Base-by-base conservation (phyloP, 805 yeast genomes). In the Schwanniomyces yamadae region DNA sequence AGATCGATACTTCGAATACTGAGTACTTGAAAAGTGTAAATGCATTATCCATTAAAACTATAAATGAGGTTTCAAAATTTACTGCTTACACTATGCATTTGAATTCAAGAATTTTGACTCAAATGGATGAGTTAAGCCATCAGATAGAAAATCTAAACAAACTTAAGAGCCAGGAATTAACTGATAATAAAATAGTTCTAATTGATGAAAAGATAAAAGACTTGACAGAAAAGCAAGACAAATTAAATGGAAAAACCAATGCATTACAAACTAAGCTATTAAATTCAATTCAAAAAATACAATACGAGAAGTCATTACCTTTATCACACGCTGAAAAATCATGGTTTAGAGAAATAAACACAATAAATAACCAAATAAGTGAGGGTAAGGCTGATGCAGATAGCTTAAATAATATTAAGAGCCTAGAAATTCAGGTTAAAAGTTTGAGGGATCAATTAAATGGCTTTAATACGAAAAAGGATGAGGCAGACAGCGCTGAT, bases 331-430 rank as follows among this genome's bases (percentile, higher is more conserved):
- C 59, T 15, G 74, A 68, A 38, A 54, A 46, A 31, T 36, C 33
- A 4, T 68, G 72, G 73, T 57, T 62, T 31, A 51, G 53, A 20
- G 72, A 68, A 37, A 48, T 68, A 23, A 64, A 67, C 36, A 12
- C 48, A 2, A 46, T 63, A 14, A 52, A 42, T 25, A 33, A 24
- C 4, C 29, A 40, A 16, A 29, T 48, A 5, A 37, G 40, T 15
- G 21, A 36, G 7, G 41, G 39, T 24, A 31, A 36, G 18, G 37
- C 33, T 10, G 40, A 42, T 7, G 29, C 33, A 2, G 26, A 28
- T 3, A 42, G 50, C 23, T 36, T 59, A 12, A 29, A 23, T 3
- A 30, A 34, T 4, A 36, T 37, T 11, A 44, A 44, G n/a, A 42
- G 44, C 2, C 45, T 57, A 17, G 40, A 37, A 9, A 33, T 36